These are phyloP conservation scores for Fraxinus baroniana DNA, from an alignment of 305 asterid species.

Conservation along the genomic window DNA sequence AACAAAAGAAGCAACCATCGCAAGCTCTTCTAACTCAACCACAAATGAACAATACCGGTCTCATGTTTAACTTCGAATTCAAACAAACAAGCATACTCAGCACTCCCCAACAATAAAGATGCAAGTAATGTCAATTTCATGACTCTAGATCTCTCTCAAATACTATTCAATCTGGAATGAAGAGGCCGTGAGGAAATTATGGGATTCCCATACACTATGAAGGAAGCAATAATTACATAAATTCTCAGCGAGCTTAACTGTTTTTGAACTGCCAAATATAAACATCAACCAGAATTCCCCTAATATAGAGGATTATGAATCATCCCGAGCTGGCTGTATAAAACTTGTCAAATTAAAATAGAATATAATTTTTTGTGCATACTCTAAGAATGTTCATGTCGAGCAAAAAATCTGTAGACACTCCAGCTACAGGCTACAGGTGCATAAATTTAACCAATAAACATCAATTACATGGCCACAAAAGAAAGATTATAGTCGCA, in stretches of 20 bases:
- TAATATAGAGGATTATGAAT: not conserved
- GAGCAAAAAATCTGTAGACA: not conserved
- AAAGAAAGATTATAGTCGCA: not conserved
- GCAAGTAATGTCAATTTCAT: not conserved
- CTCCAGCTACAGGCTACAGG: not conserved
- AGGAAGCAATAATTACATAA: not conserved
- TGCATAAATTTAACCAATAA: conserved; percentile 2
- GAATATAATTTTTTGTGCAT: not conserved
- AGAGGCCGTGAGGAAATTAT: not conserved
- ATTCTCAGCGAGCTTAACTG: not conserved
- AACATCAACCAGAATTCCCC: not conserved
- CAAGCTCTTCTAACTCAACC: not conserved
- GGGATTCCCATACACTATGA: not conserved
- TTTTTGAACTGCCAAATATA: not conserved
- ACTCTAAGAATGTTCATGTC: not conserved
- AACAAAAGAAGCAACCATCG: not conserved
- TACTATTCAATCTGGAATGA: conserved; percentile 1
- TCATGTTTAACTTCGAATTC: conserved; percentile 6
- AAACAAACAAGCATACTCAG: not conserved
- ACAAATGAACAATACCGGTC: not conserved
- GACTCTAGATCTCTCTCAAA: not conserved
- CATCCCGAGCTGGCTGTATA: not conserved
- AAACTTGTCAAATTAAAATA: not conserved
- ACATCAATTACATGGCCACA: not conserved
- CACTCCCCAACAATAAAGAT: not conserved